These are phyloP conservation scores for Albifimbria verrucaria DNA, from an alignment of 2,329 filamentous ascomycete genomes.

Conservation along the genomic window DNA sequence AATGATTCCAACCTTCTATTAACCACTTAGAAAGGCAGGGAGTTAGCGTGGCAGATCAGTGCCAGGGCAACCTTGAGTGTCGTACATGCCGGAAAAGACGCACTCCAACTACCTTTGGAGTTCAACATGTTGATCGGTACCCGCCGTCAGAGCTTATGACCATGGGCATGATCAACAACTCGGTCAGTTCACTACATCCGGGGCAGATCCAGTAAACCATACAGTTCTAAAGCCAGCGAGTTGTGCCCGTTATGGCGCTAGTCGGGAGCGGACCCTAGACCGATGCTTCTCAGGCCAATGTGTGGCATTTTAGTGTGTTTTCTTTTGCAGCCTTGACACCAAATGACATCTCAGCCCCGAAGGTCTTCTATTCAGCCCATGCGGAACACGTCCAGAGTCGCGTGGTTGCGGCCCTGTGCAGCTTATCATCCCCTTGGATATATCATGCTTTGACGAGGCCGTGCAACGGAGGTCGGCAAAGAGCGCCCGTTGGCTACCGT, in stretches of 20 bases:
- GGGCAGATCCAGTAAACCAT: no score
- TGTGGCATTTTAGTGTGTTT: neutral
- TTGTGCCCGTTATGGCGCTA: neutral
- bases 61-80: no score
- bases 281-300: neutral
- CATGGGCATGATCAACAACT: no score
- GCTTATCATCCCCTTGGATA: no score
- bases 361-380: neutral
- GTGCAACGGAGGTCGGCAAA: no score
- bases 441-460: no score
- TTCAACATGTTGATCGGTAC: no score
- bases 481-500: neutral
- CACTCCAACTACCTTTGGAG: no score
- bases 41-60: neutral
- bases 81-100: no score
- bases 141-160: no score
- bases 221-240: neutral
- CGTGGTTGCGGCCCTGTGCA: no score
- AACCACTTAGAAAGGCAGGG: neutral
- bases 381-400: neutral
- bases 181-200: no score
- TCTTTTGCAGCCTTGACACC: neutral
- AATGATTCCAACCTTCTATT: neutral
- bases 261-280: neutral
- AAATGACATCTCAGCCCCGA: neutral